Base-by-base conservation (phyloP, 495 filamentous ascomycete genomes). In the Schizothecium vesticola region DNA sequence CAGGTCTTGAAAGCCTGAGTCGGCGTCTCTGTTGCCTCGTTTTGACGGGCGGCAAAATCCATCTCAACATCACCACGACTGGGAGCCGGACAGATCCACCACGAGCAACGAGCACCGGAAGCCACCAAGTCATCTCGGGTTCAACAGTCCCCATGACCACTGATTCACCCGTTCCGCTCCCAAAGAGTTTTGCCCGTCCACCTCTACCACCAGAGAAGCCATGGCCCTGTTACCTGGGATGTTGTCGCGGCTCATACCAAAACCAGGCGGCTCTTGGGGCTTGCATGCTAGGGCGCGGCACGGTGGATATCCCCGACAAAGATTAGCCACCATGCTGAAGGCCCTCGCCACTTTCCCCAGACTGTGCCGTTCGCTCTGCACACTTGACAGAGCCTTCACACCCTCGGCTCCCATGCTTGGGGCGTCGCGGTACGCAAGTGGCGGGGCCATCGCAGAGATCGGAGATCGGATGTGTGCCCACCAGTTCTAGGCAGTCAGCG, bases 161-260 rank as follows among this genome's bases (percentile, higher is more conserved):
- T 66, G 57, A 67, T 70, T 72, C 71, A 72, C n/a, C 73, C 73
- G 71, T 66, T 61, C 73, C 71, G 69, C 19, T 51, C 19, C 19
- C 16, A 51, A 19, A 3, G 13, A 3, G 19, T 51, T 5, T 13
- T n/a, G 43, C 43, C 43, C 19, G 43, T 51, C 16, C 19, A n/a
- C 43, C 5, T n/a, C 36, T 43, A 3, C 43, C 43, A n/a, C 43
- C 43, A n/a, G 43, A 9, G 16, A 51, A 16, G 16, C 5, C 43
- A 6, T n/a, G 4, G 6, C 26, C 43, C 43, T 51, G 16, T n/a
- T 51, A n/a, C 16, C 43, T 51, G 43, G 43, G 43, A 51, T 51
- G 43, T n/a, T 51, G 43, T 51, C 43, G 19, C 43, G 43, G 43
- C 43, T 51, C 43, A 51, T 51, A n/a, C 19, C 5, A 43, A 19